Evolutionary conservation across 2,329 filamentous ascomycete genomes (phyloP), one percentile per base, ranked within the genome.

Genomic region (Gyromitra esculenta): DNA sequence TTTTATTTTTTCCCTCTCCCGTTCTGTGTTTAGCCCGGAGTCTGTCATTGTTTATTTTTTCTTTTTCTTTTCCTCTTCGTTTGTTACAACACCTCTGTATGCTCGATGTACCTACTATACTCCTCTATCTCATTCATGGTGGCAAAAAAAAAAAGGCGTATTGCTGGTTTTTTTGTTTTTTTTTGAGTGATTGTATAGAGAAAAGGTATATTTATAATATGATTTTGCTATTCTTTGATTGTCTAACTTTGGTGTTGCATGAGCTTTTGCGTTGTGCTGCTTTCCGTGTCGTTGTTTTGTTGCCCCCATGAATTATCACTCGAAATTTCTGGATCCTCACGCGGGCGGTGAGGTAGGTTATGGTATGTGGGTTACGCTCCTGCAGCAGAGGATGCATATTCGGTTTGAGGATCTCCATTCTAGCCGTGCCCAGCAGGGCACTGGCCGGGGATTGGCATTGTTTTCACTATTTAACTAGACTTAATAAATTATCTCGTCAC

Each of bases 91-190:
- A 9, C 37, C 25, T 13, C 15, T 48, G 21, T 52, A 50, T 66
- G 25, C 35, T 52, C 64, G 4, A 56, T 67, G 50, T 67, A 52
- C 50, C 50, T 71, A 71, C 50, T 25, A 25, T 54, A 54, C 57
- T 56, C 68, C 67, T 64, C 48, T 62, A 59, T 71, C 68, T 71
- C 64, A 67, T 52, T 71, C 64, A 67, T 52, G 48, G 48, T 65
- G 62, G 59, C 59, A 25, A 45, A 62, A 62, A 62, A 43, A 25
- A 62, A 45, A 45, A 43, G 60, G 60, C 43, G 62, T 31, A 65
- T 50, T 31, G 25, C 25, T 35, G 21, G 4, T 31, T 65, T 66
- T 43, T 57, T 31, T 65, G 56, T 43, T 57, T 50, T 54, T 50
- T 43, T 37, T 52, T n/a, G 37, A 71, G 59, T 35, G 59, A 39